phyloP scores from a whole-genome alignment of 441 rosid species.

The Erodium texanum region DNA sequence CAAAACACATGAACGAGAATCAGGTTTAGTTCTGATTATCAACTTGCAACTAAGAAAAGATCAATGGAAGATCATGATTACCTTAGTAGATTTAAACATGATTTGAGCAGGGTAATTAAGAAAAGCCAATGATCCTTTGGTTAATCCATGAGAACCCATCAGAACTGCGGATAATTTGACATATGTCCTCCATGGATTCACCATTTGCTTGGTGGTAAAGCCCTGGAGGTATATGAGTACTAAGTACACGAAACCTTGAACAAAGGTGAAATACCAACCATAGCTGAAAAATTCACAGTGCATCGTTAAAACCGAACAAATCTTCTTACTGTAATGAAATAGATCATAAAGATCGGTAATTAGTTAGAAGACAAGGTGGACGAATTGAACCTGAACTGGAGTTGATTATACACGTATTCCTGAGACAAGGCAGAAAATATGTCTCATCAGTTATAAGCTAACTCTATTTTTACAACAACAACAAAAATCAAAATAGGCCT shows the following conservation, averaged over 20 bases:
- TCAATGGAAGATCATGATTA: slow-evolving; percentile 16
- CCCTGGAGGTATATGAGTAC: slow-evolving; percentile 57
- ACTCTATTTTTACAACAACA: not conserved
- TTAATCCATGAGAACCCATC: slow-evolving; percentile 81
- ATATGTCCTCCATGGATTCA: slow-evolving; percentile 77
- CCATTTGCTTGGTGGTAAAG: slow-evolving; percentile 68
- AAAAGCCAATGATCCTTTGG: slow-evolving; percentile 73
- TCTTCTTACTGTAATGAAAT: not conserved
- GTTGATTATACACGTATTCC: slow-evolving; percentile 60
- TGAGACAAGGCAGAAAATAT: slow-evolving; percentile 19
- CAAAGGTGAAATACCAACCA: slow-evolving; percentile 84
- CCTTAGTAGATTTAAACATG: slow-evolving; percentile 92
- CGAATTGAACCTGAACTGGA: slow-evolving; percentile 39
- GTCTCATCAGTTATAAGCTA: not conserved
- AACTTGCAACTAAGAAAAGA: too few species aligned
- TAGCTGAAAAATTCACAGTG: slow-evolving; percentile 39
- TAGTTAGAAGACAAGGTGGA: not conserved
- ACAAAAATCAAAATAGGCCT: too few species aligned
- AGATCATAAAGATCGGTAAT: not conserved
- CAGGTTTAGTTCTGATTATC: not conserved
- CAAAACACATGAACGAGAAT: not conserved
- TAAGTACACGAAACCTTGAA: slow-evolving; percentile 77
- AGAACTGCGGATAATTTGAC: slow-evolving; percentile 67
- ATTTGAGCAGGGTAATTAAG: slow-evolving; percentile 86
- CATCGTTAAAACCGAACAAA: not conserved